phyloP scores from a whole-genome alignment of 768 basidiomycete genomes.

The Scleroderma bovista region DNA sequence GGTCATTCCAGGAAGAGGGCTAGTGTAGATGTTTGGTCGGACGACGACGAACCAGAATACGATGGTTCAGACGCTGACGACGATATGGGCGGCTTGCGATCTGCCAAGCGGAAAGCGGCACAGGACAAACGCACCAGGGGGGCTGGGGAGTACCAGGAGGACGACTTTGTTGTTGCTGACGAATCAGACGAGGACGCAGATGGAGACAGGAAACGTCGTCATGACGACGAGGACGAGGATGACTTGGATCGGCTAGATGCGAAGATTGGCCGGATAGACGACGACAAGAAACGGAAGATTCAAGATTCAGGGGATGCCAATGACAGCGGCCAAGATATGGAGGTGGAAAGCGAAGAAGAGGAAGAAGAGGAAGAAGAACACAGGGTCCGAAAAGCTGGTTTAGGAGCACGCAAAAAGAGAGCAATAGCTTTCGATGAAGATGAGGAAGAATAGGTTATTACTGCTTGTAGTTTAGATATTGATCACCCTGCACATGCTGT shows the following conservation, averaged over 20 bases:
- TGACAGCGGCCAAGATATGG: constrained; percentile 49
- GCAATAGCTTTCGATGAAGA: constrained; percentile 55
- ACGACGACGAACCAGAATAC: constrained; percentile 61
- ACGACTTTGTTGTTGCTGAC: constrained; percentile 82
- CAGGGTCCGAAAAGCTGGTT: constrained; percentile 52
- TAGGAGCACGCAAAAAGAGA: constrained; percentile 49
- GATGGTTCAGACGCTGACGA: constrained; percentile 58
- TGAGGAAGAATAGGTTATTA: constrained; percentile 48
- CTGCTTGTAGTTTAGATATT: constrained; percentile 13
- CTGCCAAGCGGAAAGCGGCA: constrained; percentile 40
- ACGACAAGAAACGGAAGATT: constrained; percentile 42
- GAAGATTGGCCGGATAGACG: constrained; percentile 52
- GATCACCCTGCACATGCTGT: constrained; percentile 29
- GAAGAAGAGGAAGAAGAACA: constrained; percentile 69
- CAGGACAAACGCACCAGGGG: constrained; percentile 46
- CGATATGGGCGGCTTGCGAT: constrained; percentile 31
- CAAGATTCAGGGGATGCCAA: constrained; percentile 30
- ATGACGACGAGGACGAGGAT: constrained; percentile 39
- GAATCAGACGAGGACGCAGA: constrained; percentile 59
- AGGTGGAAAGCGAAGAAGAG: constrained; percentile 68
- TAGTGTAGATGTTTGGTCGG: constrained; percentile 53
- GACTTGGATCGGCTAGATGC: constrained; percentile 71
- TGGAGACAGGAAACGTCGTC: constrained; percentile 33
- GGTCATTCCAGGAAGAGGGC: constrained; percentile 36
- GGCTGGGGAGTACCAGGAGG: constrained; percentile 71